phyloP scores from a whole-genome alignment of 2,329 filamentous ascomycete species.

The Sporothrix sp. region DNA sequence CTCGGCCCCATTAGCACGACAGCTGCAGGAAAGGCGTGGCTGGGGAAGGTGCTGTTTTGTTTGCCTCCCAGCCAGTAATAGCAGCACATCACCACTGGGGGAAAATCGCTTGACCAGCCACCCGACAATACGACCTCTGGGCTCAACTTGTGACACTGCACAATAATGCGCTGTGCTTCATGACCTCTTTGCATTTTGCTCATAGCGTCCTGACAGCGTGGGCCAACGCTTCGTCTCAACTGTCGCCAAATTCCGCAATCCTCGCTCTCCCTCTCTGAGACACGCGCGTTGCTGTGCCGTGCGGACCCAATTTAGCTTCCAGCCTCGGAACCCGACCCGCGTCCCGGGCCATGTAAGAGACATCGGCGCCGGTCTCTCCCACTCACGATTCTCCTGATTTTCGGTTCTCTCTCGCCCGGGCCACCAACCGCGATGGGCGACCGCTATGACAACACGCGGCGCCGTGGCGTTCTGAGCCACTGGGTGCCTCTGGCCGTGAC shows the following conservation, averaged over 20 bases:
- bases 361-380: background rate
- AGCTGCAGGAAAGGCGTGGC: constrained; percentile 6
- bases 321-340: constrained; percentile 4
- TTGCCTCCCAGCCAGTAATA: background rate
- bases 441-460: constrained; percentile 40
- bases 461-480: constrained; percentile 61
- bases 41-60: background rate
- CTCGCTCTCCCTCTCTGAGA: too few species aligned
- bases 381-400: background rate
- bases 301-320: background rate
- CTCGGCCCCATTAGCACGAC: constrained; percentile 6
- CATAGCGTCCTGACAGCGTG: background rate
- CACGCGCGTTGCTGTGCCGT: constrained; percentile 4
- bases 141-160: too few species aligned
- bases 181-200: too few species aligned
- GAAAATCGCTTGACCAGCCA: background rate
- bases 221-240: too few species aligned
- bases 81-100: background rate
- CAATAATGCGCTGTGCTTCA: too few species aligned
- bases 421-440: constrained; percentile 47
- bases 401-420: background rate
- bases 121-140: background rate
- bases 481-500: constrained; percentile 86
- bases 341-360: constrained; percentile 7
- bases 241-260: too few species aligned